phyloP scores from a whole-genome alignment of 2,329 filamentous ascomycete genomes.

The Trichoderma brevicompactum region DNA sequence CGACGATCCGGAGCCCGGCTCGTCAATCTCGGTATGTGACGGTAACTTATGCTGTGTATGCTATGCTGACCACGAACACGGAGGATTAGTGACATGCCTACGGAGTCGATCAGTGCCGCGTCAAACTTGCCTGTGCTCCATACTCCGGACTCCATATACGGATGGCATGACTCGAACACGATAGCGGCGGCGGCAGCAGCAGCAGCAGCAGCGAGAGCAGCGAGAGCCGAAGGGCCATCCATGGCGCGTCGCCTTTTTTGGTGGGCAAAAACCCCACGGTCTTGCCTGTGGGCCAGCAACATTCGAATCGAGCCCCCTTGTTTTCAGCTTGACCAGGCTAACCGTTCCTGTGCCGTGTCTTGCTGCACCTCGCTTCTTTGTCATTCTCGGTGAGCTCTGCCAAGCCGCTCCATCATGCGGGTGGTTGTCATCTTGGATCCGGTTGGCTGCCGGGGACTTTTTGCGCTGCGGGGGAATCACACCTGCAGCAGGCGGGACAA shows the following conservation, averaged over 20 bases:
- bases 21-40: background rate
- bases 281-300: too few relatives aligned
- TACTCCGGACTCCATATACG: too few relatives aligned
- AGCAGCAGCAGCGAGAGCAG: too few relatives aligned
- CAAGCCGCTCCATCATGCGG: background rate
- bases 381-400: too few relatives aligned
- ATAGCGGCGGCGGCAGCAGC: too few relatives aligned
- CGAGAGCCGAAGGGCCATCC: too few relatives aligned
- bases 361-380: too few relatives aligned
- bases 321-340: background rate
- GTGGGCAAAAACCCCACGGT: too few relatives aligned
- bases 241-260: too few relatives aligned
- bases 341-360: background rate
- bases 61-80: background rate
- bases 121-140: background rate
- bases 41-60: background rate
- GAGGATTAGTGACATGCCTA: background rate
- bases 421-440: background rate
- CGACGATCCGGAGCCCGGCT: background rate
- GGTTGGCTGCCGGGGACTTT: background rate
- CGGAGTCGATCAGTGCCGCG: background rate
- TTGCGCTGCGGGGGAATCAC: background rate
- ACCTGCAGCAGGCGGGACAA: background rate
- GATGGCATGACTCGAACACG: too few relatives aligned
- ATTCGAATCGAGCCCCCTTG: too few relatives aligned